These are phyloP conservation scores for Microglena sp. DNA, from an alignment of 139 green algal genomes.

Conservation along the genomic window DNA sequence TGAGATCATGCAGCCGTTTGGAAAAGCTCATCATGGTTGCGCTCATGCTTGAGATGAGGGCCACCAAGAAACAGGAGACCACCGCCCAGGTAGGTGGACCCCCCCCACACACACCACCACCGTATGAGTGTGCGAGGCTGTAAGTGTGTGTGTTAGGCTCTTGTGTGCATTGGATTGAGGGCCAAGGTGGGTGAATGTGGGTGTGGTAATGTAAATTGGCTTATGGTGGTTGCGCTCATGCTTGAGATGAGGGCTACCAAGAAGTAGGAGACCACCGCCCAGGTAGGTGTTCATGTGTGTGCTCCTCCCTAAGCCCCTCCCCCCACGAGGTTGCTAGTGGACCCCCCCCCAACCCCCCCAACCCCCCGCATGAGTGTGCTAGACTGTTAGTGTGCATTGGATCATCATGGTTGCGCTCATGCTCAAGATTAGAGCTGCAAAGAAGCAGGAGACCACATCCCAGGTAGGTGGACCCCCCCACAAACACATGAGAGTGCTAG, in stretches of 20 bases:
- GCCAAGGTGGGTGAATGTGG: background rate
- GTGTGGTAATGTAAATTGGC: slow-evolving; percentile 4
- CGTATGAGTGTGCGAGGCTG: background rate
- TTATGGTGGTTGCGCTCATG: slow-evolving; percentile 55
- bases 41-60: slow-evolving; percentile 54
- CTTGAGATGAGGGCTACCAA: slow-evolving; percentile 54
- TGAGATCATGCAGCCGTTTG: slow-evolving; percentile 32
- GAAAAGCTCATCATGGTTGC: slow-evolving; percentile 59
- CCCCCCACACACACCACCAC: background rate
- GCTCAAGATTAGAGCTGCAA: no score
- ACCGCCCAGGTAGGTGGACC: slow-evolving; percentile 37
- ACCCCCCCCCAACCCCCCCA: no score
- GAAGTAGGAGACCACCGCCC: slow-evolving; percentile 23
- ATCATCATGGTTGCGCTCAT: no score
- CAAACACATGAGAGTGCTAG: no score
- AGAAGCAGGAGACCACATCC: no score
- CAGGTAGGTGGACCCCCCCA: no score
- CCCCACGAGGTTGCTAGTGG: no score
- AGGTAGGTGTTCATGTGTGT: slow-evolving; percentile 11
- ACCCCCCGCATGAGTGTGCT: no score
- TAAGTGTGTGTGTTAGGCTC: background rate
- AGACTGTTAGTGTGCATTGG: no score
- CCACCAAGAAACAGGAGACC: slow-evolving; percentile 32
- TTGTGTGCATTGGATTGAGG: background rate
- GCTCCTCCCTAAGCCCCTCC: no score